Base-by-base conservation (phyloP, 139 green algal genomes). In the Picochlorum sp. region DNA sequence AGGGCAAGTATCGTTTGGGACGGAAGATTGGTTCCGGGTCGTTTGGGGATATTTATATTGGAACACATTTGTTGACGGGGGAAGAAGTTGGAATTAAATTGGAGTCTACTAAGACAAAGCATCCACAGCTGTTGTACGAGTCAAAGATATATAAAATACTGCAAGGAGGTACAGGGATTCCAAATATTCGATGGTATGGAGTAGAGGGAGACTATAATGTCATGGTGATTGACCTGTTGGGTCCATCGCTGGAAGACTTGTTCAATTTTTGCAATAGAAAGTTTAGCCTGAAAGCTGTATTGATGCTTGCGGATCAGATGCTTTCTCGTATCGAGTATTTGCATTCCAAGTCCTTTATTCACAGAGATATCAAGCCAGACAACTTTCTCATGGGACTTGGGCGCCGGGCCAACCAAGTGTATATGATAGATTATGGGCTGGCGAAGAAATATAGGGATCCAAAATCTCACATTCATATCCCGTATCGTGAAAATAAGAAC, bases 61-160 rank as follows among this genome's bases (percentile, higher is more conserved):
- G 94, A 47, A 96, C 89, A 4, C 92, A 99, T 69, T 86, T 98
- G 38, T 88, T 97, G 59, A 97, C 91, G 1, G 86, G 86, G 26
- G 94, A 99, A 74, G 94, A 99, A 66, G 92, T 99, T n/a, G 94
- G 87, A 58, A 98, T 99, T 52, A 99, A 99, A 81, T 78, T 99
- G 79, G 90, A 97, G 61, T 88, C 77, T 1, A 77, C 88, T 6
- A 90, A 89, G 67, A 93, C 89, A 2, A 85, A 87, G 59, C 90
- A 97, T 63, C 89, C 90, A 6, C 90, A 97, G 83, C 79, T 97
- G 38, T 66, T 97, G 31, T 97, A 97, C 54, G 90, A 97, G 71
- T 92, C 86, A 26, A 96, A 96, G 70, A 80, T 97, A 4, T 96
- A 96, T 79, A 96, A 95, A 74, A 95, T 97, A 34, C 71, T 97